Evolutionary conservation across 805 yeast species (phyloP).

Genomic region (Yamadazyma ubonensis): DNA sequence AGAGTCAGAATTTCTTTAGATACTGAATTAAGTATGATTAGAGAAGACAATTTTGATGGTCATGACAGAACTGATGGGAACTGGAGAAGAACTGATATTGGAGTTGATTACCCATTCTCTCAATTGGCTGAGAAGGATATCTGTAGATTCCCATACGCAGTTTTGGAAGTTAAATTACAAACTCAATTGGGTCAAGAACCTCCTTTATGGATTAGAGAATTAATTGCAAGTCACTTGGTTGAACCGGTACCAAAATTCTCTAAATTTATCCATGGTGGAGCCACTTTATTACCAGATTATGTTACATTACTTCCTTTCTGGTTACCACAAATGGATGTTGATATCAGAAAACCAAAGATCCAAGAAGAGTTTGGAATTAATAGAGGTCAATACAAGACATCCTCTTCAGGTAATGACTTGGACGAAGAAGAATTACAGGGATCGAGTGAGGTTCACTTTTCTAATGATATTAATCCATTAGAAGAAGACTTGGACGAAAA

Average conservation of each 20-base stretch:
- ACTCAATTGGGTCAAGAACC: slow-evolving; percentile 99
- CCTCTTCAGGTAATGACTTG: slow-evolving; percentile 54
- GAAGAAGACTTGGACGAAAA: slow-evolving; percentile 51
- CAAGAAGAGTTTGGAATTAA: slow-evolving; percentile 63
- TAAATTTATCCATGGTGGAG: slow-evolving; percentile 95
- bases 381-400: slow-evolving; percentile 34
- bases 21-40: slow-evolving; percentile 94
- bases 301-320: slow-evolving; percentile 91
- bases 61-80: slow-evolving; percentile 83
- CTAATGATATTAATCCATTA: slow-evolving; percentile 45
- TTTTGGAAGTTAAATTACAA: slow-evolving; percentile 93
- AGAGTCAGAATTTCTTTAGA: slow-evolving; percentile 97
- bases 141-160: slow-evolving; percentile 96
- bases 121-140: slow-evolving; percentile 83
- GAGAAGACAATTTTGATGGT: slow-evolving; percentile 97
- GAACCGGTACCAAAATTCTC: slow-evolving; percentile 98
- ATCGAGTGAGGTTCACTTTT: slow-evolving; percentile 37
- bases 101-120: slow-evolving; percentile 91
- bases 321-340: slow-evolving; percentile 96
- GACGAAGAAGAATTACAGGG: slow-evolving; percentile 61
- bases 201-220: slow-evolving; percentile 94
- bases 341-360: slow-evolving; percentile 82
- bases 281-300: slow-evolving; percentile 82
- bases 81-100: slow-evolving; percentile 99
- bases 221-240: slow-evolving; percentile 87